Conservation (phyloP, 2,329 filamentous ascomycete genomes). For the Xylaria sp. region DNA sequence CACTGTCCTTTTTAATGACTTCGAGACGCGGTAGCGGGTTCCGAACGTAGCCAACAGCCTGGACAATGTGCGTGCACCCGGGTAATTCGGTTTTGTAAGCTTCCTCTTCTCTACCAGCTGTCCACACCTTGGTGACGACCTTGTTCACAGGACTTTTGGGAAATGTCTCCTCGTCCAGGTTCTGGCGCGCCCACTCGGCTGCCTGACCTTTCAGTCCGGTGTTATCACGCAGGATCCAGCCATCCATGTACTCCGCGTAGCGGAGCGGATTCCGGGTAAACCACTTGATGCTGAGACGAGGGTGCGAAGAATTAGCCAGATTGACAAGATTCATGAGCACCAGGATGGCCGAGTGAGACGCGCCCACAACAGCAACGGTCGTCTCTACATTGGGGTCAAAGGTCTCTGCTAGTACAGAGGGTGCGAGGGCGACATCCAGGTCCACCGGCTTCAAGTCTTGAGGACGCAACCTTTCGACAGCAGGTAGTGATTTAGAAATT, state of each 20-base stretch:
- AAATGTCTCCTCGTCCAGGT: conserved; percentile 50
- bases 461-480: conserved; percentile 24
- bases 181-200: conserved; percentile 52
- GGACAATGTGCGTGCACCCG: conserved; percentile 47
- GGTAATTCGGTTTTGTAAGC: conserved; percentile 44
- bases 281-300: conserved; percentile 53
- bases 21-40: conserved; percentile 45
- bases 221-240: conserved; percentile 61
- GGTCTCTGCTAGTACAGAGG: conserved; percentile 40
- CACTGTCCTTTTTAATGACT: conserved; percentile 31
- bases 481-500: conserved; percentile 39
- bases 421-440: conserved; percentile 52
- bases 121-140: conserved; percentile 44
- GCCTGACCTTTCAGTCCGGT: conserved; percentile 59
- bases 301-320: conserved; percentile 46
- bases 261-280: conserved; percentile 56
- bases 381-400: conserved; percentile 34
- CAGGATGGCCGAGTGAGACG: conserved; percentile 58
- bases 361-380: conserved; percentile 54
- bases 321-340: conserved; percentile 56
- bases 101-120: conserved; percentile 38
- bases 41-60: conserved; percentile 54
- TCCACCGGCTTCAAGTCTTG: conserved; percentile 37
- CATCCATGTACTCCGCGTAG: conserved; percentile 57
- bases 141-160: conserved; percentile 40